phyloP scores from a whole-genome alignment of 2,329 filamentous ascomycete species.

The Penicillium sp. region DNA sequence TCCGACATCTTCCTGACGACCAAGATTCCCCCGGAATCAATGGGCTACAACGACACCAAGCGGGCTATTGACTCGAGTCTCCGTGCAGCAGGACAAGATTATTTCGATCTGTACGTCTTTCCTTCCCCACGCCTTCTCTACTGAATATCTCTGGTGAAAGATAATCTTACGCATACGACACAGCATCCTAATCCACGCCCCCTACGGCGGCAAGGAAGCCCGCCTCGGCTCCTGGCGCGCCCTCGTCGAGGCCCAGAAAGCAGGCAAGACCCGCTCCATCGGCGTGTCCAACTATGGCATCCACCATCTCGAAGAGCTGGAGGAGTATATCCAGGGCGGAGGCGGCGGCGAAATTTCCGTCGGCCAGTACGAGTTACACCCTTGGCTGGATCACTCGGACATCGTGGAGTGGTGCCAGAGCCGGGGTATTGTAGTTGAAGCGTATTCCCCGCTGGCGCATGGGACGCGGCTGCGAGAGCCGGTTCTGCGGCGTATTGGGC shows the following conservation, averaged over 20 bases:
- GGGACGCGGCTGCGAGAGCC: slow-evolving; percentile 70
- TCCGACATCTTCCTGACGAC: slow-evolving; percentile 78
- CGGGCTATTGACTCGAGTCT: slow-evolving; percentile 64
- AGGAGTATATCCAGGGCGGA: slow-evolving; percentile 55
- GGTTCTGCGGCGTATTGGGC: slow-evolving; percentile 61
- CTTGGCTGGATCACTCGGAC: slow-evolving; percentile 72
- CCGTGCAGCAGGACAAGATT: slow-evolving; percentile 67
- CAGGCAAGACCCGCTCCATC: slow-evolving; percentile 69
- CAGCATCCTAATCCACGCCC: slow-evolving; percentile 70
- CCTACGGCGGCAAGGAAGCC: slow-evolving; percentile 70
- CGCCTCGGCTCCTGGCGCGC: slow-evolving; percentile 74
- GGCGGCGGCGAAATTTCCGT: slow-evolving; percentile 67
- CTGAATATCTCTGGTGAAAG: not conserved
- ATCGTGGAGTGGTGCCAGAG: slow-evolving; percentile 68
- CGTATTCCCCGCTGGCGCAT: slow-evolving; percentile 76
- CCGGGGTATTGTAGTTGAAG: slow-evolving; percentile 71
- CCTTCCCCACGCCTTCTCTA: not conserved
- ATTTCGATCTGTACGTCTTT: slow-evolving; percentile 67
- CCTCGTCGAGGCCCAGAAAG: slow-evolving; percentile 72
- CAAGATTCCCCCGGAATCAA: slow-evolving; percentile 69
- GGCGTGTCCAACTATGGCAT: slow-evolving; percentile 80
- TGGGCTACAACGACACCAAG: slow-evolving; percentile 67
- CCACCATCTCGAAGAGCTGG: slow-evolving; percentile 70
- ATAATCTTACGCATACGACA: not conserved
- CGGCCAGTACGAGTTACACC: slow-evolving; percentile 81